These are phyloP conservation scores for Elongisporangium undulatum DNA, from an alignment of 352 stramenopile species.

Conservation along the genomic window DNA sequence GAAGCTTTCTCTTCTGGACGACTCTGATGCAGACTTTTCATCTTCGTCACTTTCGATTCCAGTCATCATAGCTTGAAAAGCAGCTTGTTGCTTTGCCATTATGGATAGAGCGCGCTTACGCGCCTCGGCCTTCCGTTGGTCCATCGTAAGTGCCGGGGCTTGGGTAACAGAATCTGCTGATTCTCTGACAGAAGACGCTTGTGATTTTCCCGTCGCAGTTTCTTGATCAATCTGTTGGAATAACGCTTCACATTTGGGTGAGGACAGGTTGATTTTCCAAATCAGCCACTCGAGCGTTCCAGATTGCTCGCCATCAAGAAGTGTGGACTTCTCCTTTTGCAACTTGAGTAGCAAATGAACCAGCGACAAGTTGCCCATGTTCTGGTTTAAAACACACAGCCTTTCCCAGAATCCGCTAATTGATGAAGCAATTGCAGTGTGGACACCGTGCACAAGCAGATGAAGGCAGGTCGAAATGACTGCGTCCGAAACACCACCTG, in stretches of 20 bases:
- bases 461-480: slow-evolving; percentile 82
- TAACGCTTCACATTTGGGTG: slow-evolving; percentile 27
- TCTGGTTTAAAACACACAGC: slow-evolving; percentile 28
- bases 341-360: slow-evolving; percentile 51
- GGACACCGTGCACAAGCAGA: slow-evolving; percentile 72
- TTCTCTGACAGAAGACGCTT: slow-evolving; percentile 2
- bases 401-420: slow-evolving; percentile 44
- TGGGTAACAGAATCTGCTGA: slow-evolving; percentile 2
- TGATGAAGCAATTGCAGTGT: slow-evolving; percentile 33
- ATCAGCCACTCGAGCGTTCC: slow-evolving; percentile 76
- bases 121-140: slow-evolving; percentile 76
- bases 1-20: slow-evolving; percentile 5
- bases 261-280: slow-evolving; percentile 47
- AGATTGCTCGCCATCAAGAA: slow-evolving; percentile 72
- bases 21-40: slow-evolving; percentile 22
- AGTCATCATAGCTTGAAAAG: slow-evolving; percentile 82
- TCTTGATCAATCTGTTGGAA: slow-evolving; percentile 31
- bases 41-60: slow-evolving; percentile 32
- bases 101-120: slow-evolving; percentile 69
- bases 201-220: slow-evolving; percentile 19
- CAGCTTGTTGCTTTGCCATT: slow-evolving; percentile 80
- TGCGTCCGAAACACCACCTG: slow-evolving; percentile 57
- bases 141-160: slow-evolving; percentile 35
- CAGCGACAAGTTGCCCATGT: slow-evolving; percentile 39
- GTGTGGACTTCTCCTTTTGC: slow-evolving; percentile 27